These are phyloP conservation scores for Aspergillus quadricinctus DNA, from an alignment of 2,329 filamentous ascomycete genomes.

Conservation along the genomic window DNA sequence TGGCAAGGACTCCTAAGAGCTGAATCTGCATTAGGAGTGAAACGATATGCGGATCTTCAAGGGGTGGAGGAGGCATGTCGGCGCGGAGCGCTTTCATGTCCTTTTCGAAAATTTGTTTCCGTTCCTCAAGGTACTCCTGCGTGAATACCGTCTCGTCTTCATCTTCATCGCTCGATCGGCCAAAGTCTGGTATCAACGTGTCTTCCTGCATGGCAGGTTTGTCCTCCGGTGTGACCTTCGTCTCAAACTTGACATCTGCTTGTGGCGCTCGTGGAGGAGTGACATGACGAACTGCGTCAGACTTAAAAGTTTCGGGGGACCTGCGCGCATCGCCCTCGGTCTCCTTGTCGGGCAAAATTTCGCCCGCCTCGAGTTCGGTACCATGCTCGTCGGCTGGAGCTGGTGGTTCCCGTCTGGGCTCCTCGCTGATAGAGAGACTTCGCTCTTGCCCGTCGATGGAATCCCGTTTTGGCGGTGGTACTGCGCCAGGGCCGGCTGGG, in stretches of 20 bases:
- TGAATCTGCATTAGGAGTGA: slow-evolving; percentile 42
- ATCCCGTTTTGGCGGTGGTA: slow-evolving; percentile 27
- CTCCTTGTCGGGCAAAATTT: slow-evolving; percentile 11
- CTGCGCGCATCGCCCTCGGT: slow-evolving; percentile 1
- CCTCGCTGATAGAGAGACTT: slow-evolving; percentile 15
- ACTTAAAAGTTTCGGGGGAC: neutral
- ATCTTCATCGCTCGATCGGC: slow-evolving; percentile 39
- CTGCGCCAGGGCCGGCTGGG: slow-evolving; percentile 15
- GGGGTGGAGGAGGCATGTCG: slow-evolving; percentile 39
- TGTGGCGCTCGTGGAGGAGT: slow-evolving; percentile 4
- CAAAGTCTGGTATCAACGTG: slow-evolving; percentile 31
- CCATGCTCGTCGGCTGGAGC: slow-evolving; percentile 11
- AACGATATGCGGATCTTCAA: slow-evolving; percentile 41
- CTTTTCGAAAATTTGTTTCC: slow-evolving; percentile 42
- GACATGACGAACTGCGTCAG: neutral
- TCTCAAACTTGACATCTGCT: slow-evolving; percentile 1
- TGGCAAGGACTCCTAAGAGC: slow-evolving; percentile 40
- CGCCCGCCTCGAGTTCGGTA: slow-evolving; percentile 12
- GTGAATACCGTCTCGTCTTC: slow-evolving; percentile 45
- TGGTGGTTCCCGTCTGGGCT: slow-evolving; percentile 12
- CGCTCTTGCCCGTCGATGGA: slow-evolving; percentile 26
- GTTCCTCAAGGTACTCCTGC: slow-evolving; percentile 45
- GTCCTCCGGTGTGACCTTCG: slow-evolving; percentile 4
- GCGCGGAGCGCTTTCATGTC: slow-evolving; percentile 41
- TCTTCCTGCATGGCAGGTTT: neutral